Conservation (phyloP, 2,329 filamentous ascomycete species). For the Fragosphaeria purpurea region DNA sequence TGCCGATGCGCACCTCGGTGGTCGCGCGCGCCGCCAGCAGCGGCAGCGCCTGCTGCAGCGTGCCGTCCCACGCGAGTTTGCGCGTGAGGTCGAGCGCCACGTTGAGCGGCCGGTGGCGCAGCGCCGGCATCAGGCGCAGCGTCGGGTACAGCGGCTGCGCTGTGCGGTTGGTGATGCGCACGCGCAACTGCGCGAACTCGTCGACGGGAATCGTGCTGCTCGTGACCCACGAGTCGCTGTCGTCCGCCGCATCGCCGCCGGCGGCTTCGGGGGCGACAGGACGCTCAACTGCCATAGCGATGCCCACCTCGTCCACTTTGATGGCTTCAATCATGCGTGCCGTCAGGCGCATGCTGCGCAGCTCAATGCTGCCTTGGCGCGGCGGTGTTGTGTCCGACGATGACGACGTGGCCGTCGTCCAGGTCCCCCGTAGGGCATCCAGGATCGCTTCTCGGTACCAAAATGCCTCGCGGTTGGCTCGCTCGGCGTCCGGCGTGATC, state of each 20-base stretch:
- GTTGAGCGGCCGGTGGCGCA: conserved; percentile 61
- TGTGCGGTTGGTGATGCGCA: conserved; percentile 68
- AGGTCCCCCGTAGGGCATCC: conserved; percentile 58
- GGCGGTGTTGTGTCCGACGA: not conserved
- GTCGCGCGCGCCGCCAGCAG: conserved; percentile 47
- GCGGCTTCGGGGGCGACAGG: conserved; percentile 38
- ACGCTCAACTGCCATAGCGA: conserved; percentile 28
- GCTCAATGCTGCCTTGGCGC: conserved; percentile 57
- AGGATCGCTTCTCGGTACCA: conserved; percentile 84
- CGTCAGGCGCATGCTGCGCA: conserved; percentile 64
- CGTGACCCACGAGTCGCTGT: too few relatives aligned
- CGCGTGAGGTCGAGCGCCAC: conserved; percentile 72
- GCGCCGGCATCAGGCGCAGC: conserved; percentile 64
- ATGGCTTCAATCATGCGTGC: conserved; percentile 74
- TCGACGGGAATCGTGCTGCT: conserved; percentile 34
- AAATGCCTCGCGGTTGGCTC: conserved; percentile 69
- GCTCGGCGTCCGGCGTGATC: conserved; percentile 69
- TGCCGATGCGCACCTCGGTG: conserved; percentile 54
- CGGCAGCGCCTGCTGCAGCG: conserved; percentile 65
- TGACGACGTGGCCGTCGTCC: conserved; percentile 40
- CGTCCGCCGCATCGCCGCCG: conserved; percentile 10
- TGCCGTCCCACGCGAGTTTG: conserved; percentile 76
- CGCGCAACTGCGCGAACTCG: conserved; percentile 57
- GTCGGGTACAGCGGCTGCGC: conserved; percentile 57
- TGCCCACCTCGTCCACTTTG: conserved; percentile 67